Evolutionary conservation across 2,329 filamentous ascomycete species (phyloP), one percentile per base, ranked within the genome.

Genomic region (Verticillium longisporum): DNA sequence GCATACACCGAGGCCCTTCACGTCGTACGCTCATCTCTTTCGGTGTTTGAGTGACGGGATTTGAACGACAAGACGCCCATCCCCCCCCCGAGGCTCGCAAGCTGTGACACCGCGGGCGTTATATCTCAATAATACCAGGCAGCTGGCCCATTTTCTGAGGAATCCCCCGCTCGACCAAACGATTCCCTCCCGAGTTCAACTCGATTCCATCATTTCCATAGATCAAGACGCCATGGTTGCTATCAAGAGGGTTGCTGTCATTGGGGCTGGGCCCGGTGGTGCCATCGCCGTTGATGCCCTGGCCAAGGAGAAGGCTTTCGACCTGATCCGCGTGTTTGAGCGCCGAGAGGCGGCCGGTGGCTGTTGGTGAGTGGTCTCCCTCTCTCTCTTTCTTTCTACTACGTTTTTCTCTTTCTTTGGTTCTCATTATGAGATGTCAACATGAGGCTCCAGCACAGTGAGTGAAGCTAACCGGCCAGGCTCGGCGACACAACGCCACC

Each of bases 241-340:
- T 15, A 57, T 69, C 5, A 74, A 72, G 59, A 70, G 74, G 36
- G 79, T 88, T 13, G 85, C 85, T 18, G 78, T 88, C 6, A 84
- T 88, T 66, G 85, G 85, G 6, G 78, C 83, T 2, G 85, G 85
- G 6, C 85, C 86, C 6, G 78, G 82, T 3, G 85, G 85, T 2
- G 82, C 82, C 13, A 87, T 87, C 61, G 73, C 84, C 0, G 79
- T 86, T 3, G 84, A 88, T 73, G 84, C 85, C 4, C 71, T 88
- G 34, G 78, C 77, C 32, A 78, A 84, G 67, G 86, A 88, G 68
- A 76, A 83, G 63, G 68, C 73, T 0, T 88, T 88, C 66, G 81
- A 87, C 61, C 70, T 75, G 2, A 83, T 88, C 60, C 78, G 83
- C 6, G 83, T 88, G 0, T 88, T 88, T 68, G 86, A 88, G 68